phyloP scores from a whole-genome alignment of 768 basidiomycete species.

The Lactifluus subvellereus region DNA sequence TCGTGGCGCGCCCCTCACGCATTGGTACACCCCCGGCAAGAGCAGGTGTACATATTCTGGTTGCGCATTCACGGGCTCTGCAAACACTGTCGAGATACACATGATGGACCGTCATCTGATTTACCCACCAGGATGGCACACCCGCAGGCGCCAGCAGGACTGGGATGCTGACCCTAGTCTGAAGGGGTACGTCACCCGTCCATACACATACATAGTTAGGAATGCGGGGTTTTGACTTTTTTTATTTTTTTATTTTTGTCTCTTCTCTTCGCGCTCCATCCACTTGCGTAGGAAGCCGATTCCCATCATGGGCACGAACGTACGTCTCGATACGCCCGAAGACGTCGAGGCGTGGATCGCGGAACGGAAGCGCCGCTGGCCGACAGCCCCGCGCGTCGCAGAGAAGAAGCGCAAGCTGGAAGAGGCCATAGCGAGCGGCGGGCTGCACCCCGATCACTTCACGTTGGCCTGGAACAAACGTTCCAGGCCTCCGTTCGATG shows the following conservation, averaged over 20 bases:
- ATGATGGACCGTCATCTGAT: constrained; percentile 90
- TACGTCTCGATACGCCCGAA: constrained; percentile 76
- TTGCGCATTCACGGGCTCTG: constrained; percentile 67
- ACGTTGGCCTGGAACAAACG: constrained; percentile 41
- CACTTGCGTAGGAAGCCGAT: constrained; percentile 50
- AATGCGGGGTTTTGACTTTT: background rate
- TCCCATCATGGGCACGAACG: constrained; percentile 71
- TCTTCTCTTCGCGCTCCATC: background rate
- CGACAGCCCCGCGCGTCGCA: constrained; percentile 57
- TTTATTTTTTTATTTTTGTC: background rate
- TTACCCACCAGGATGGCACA: constrained; percentile 68
- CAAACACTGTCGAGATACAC: constrained; percentile 67
- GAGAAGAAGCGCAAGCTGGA: constrained; percentile 78
- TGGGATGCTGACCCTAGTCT: constrained; percentile 84
- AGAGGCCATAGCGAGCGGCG: constrained; percentile 77
- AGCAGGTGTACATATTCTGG: constrained; percentile 52
- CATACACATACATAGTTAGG: background rate
- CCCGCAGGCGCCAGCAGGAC: constrained; percentile 46
- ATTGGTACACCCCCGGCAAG: constrained; percentile 63
- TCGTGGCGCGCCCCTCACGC: constrained; percentile 5
- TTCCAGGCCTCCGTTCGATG: constrained; percentile 15
- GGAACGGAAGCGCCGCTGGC: constrained; percentile 85
- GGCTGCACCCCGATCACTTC: constrained; percentile 49
- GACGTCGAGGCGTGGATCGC: constrained; percentile 79
- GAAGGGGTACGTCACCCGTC: constrained; percentile 51